Evolutionary conservation across 2,329 filamentous ascomycete genomes (phyloP).

Genomic region (Emergomyces africanus): DNA sequence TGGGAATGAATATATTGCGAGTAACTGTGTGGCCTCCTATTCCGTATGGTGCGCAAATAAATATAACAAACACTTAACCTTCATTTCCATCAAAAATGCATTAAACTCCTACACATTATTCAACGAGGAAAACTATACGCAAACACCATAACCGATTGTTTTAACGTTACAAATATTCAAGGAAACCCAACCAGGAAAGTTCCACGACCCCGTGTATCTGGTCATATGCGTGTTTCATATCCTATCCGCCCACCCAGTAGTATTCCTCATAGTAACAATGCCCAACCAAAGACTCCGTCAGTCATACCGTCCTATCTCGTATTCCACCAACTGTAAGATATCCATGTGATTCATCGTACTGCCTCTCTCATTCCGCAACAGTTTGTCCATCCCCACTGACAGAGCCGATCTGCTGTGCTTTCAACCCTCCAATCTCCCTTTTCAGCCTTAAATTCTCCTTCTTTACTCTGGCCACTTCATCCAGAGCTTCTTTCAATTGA

Average conservation of each 20-base stretch:
- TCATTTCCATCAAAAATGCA: background rate
- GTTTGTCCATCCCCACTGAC: constrained; percentile 15
- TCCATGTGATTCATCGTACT: background rate
- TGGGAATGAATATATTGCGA: too few relatives aligned
- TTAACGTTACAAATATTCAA: background rate
- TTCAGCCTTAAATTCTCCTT: constrained; percentile 77
- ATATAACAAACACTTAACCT: background rate
- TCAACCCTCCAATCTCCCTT: constrained; percentile 64
- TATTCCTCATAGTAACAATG: background rate
- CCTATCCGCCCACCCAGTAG: background rate
- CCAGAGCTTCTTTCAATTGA: constrained; percentile 58
- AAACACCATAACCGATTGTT: background rate
- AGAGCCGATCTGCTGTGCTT: constrained; percentile 34
- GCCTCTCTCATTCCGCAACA: constrained; percentile 12
- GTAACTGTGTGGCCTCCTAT: background rate
- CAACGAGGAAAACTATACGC: background rate
- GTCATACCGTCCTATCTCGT: background rate
- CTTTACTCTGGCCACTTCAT: constrained; percentile 64
- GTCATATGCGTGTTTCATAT: background rate
- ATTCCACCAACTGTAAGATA: background rate
- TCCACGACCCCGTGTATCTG: background rate
- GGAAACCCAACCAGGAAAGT: background rate
- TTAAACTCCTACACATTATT: background rate
- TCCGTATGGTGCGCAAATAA: background rate
- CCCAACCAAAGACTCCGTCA: background rate